Conservation (phyloP, 1,139 yeast genomes). For the Debaryomyces nepalensis region DNA sequence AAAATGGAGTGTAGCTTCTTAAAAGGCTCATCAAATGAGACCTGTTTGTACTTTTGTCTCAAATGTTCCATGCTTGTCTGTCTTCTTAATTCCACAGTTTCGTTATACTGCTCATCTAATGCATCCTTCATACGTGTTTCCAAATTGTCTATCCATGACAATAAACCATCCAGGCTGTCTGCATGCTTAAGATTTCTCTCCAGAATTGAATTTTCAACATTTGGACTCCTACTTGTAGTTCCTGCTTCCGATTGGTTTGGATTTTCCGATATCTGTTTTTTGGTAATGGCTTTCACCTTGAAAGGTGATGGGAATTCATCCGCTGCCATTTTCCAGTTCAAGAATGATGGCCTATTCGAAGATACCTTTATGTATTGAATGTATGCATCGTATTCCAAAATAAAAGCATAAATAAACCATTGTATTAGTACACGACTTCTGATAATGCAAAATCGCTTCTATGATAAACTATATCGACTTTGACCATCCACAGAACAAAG, state of each 20-base stretch:
- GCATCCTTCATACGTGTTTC: constrained; percentile 46
- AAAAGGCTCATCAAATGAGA: constrained; percentile 46
- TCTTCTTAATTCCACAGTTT: constrained; percentile 37
- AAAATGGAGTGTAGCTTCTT: constrained; percentile 3
- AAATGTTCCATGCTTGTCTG: constrained; percentile 35
- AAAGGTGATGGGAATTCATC: constrained; percentile 24
- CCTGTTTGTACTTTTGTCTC: constrained; percentile 29
- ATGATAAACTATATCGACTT: no score
- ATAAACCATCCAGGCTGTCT: constrained; percentile 38
- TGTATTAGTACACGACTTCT: constrained; percentile 1
- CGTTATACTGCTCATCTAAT: constrained; percentile 42
- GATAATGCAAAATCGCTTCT: not conserved
- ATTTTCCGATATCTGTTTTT: constrained; percentile 16
- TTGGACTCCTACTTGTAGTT: constrained; percentile 1
- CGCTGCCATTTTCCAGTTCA: constrained; percentile 10
- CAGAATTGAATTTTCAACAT: not conserved
- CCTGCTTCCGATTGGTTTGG: constrained; percentile 5
- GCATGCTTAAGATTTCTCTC: not conserved
- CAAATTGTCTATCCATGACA: constrained; percentile 56
- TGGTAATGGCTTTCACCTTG: constrained; percentile 15
- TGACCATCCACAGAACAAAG: no score
- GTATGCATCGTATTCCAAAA: no score
- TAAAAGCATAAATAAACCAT: not conserved
- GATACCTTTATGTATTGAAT: no score
- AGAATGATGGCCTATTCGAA: not conserved